Conservation (phyloP, 2,329 filamentous ascomycete genomes). For the Ceratocystis variospora region DNA sequence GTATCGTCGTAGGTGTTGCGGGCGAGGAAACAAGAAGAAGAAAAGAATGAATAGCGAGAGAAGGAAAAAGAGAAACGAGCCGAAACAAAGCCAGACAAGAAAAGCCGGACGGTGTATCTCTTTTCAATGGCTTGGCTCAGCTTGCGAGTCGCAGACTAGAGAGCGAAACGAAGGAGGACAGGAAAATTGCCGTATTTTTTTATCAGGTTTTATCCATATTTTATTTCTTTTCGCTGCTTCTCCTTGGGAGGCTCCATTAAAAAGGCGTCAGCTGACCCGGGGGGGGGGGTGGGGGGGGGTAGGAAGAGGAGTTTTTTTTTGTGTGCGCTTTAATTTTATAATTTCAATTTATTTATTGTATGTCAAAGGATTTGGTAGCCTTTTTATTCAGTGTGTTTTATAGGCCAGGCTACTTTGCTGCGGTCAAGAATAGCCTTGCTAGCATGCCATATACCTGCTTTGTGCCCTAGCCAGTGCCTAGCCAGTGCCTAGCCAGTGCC, state of each 20-base stretch:
- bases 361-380: neutral
- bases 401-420: no score
- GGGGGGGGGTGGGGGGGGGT: neutral
- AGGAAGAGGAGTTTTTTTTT: neutral
- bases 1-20: neutral
- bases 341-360: neutral
- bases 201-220: neutral
- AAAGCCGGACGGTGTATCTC: neutral
- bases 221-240: neutral
- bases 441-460: no score
- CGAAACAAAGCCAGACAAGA: neutral
- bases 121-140: neutral
- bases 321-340: neutral
- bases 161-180: neutral
- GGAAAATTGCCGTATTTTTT: neutral
- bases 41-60: neutral
- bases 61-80: neutral
- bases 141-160: neutral
- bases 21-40: neutral
- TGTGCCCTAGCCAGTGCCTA: no score
- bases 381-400: no score
- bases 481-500: no score
- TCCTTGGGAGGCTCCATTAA: neutral
- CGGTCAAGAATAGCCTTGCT: neutral
- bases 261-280: slow-evolving; percentile 5